phyloP scores from a whole-genome alignment of 352 stramenopile genomes.

The Phytopythium ostracodes region DNA sequence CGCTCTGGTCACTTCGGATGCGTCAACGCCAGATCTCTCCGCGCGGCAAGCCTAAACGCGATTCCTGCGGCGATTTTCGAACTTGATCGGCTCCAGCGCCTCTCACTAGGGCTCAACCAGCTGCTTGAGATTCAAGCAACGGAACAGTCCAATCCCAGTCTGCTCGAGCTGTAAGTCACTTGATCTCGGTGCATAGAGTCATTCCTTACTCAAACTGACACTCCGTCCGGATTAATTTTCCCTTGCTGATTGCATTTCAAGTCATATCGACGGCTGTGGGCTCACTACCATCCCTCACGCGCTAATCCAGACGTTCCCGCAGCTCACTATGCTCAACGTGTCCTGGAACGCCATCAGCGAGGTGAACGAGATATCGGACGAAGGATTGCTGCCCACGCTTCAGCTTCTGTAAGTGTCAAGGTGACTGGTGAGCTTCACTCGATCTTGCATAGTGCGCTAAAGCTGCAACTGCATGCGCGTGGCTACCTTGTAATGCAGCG shows the following conservation, averaged over 20 bases:
- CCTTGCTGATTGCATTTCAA: background rate
- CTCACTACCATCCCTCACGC: slow-evolving; percentile 5
- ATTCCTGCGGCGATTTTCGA: slow-evolving; percentile 16
- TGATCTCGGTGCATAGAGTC: background rate
- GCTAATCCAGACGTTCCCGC: slow-evolving; percentile 9
- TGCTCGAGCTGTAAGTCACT: slow-evolving; percentile 17
- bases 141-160: slow-evolving; percentile 10
- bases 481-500: slow-evolving; percentile 1
- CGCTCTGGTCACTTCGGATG: background rate
- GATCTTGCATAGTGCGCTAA: background rate
- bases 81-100: slow-evolving; percentile 10
- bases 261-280: slow-evolving; percentile 15
- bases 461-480: background rate
- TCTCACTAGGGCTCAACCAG: slow-evolving; percentile 21
- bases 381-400: background rate
- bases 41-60: slow-evolving; percentile 5
- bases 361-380: background rate
- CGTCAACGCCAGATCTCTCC: background rate
- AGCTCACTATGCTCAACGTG: slow-evolving; percentile 15
- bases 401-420: slow-evolving; percentile 4
- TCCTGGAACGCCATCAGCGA: slow-evolving; percentile 17
- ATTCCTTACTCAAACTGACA: background rate
- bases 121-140: slow-evolving; percentile 10
- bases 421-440: background rate
- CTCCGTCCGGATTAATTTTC: background rate